phyloP scores from a whole-genome alignment of 306 rosid species.

The Malus asiatica region DNA sequence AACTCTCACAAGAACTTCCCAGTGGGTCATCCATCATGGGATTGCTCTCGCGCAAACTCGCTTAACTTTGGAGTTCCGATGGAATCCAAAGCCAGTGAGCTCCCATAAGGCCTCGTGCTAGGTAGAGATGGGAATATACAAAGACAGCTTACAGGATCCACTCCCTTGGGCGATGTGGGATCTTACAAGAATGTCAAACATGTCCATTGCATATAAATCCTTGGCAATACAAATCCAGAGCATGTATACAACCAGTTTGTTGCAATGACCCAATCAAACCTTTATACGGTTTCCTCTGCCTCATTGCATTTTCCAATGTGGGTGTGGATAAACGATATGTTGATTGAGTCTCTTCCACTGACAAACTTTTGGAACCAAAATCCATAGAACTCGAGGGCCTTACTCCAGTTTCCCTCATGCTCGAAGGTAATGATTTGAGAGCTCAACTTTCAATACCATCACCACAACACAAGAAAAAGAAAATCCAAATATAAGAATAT shows the following conservation, averaged over 20 bases:
- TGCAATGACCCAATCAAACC: slow-evolving; percentile 84
- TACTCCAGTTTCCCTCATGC: slow-evolving; percentile 98
- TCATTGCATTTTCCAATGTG: slow-evolving; percentile 32
- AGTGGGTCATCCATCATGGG: too few species aligned
- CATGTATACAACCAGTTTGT: slow-evolving; percentile 79
- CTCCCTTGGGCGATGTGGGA: too few species aligned
- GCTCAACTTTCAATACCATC: slow-evolving; percentile 46
- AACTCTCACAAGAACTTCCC: too few species aligned
- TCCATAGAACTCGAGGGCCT: slow-evolving; percentile 87
- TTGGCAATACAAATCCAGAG: slow-evolving; percentile 82
- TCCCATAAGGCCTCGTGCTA: too few species aligned
- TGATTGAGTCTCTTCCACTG: slow-evolving; percentile 30
- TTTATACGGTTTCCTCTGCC: slow-evolving; percentile 61
- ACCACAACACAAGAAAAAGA: slow-evolving; percentile 16
- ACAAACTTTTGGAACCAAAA: slow-evolving; percentile 31
- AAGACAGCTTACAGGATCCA: too few species aligned
- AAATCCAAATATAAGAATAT: slow-evolving; percentile 9
- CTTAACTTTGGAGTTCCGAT: too few species aligned
- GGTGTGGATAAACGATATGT: slow-evolving; percentile 28
- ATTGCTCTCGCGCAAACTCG: too few species aligned
- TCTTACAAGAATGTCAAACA: background rate
- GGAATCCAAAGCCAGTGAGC: too few species aligned
- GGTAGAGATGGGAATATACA: too few species aligned
- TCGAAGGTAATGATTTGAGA: slow-evolving; percentile 80
- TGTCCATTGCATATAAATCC: background rate